Evolutionary conservation across 306 rosid genomes (phyloP).

Genomic region (Pterocarpus santalinus): DNA sequence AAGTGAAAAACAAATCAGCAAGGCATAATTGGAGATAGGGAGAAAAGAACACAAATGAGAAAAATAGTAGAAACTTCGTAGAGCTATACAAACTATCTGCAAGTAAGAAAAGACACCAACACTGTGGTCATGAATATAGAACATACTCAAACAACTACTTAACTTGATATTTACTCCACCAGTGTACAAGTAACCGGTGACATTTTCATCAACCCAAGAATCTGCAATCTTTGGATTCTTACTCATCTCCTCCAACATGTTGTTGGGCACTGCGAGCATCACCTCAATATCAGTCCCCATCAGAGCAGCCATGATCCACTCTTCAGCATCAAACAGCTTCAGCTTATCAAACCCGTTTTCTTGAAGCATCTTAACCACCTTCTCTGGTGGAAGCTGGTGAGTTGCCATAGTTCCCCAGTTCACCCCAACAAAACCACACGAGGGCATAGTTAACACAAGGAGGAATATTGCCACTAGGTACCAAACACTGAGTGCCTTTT

Average conservation of each 20-base stretch:
- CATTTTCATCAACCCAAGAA: slow-evolving; percentile 91
- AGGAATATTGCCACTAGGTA: slow-evolving; percentile 39
- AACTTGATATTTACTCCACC: slow-evolving; percentile 97
- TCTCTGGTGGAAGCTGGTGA: slow-evolving; percentile 74
- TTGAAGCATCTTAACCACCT: slow-evolving; percentile 75
- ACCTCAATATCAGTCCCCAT: slow-evolving; percentile 81
- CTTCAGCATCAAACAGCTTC: slow-evolving; percentile 91
- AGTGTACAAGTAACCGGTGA: slow-evolving; percentile 69
- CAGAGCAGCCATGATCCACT: slow-evolving; percentile 76
- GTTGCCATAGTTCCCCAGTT: slow-evolving; percentile 97
- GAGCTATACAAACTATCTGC: no score
- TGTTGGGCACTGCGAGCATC: slow-evolving; percentile 87
- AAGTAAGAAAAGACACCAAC: neutral
- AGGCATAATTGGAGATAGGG: slow-evolving; percentile 16
- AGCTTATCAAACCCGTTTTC: slow-evolving; percentile 76
- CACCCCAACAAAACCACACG: slow-evolving; percentile 66
- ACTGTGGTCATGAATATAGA: slow-evolving; percentile 12
- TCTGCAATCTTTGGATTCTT: slow-evolving; percentile 68
- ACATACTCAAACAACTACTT: slow-evolving; percentile 41
- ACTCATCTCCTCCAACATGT: slow-evolving; percentile 74
- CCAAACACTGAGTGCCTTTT: slow-evolving; percentile 33
- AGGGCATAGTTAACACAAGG: slow-evolving; percentile 45
- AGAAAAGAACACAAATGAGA: neutral
- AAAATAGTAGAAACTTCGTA: neutral
- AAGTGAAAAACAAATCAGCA: neutral